These are phyloP conservation scores for Micromonas commoda DNA, from an alignment of 139 green algal genomes.

Conservation along the genomic window DNA sequence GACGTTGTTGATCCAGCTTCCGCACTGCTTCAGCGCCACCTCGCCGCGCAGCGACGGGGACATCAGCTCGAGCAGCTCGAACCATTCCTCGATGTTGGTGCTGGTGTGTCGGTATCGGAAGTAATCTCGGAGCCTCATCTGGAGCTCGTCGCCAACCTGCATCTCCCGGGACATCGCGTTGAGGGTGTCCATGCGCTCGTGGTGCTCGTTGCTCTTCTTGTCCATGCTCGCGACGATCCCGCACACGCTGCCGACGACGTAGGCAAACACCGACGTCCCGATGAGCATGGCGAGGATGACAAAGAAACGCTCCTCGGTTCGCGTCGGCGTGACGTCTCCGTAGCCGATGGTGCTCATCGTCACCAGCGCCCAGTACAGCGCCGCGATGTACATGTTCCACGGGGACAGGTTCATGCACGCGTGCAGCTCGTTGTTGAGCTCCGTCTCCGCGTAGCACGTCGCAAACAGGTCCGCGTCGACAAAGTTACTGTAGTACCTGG, in stretches of 20 bases:
- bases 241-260: constrained; percentile 33
- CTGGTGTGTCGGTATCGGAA: constrained; percentile 21
- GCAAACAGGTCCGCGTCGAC: too few species aligned
- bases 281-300: constrained; percentile 35
- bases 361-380: constrained; percentile 29
- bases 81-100: constrained; percentile 16
- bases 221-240: constrained; percentile 31
- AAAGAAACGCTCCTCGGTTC: constrained; percentile 29
- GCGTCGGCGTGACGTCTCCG: constrained; percentile 33
- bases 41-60: constrained; percentile 24
- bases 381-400: background rate
- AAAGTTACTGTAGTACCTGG: too few species aligned
- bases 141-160: constrained; percentile 19
- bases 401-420: background rate
- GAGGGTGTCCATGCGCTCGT: constrained; percentile 33
- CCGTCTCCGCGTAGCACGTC: too few species aligned
- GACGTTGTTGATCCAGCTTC: constrained; percentile 19
- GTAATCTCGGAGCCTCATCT: constrained; percentile 18
- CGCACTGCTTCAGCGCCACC: constrained; percentile 23
- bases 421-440: constrained; percentile 15
- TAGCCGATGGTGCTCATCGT: constrained; percentile 36
- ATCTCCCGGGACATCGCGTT: constrained; percentile 12
- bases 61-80: constrained; percentile 29
- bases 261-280: constrained; percentile 29
- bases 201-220: constrained; percentile 17